Evolutionary conservation across 257 asterid species (phyloP), one percentile per base, ranked within the genome.

Genomic region (Przewalskia tangutica): DNA sequence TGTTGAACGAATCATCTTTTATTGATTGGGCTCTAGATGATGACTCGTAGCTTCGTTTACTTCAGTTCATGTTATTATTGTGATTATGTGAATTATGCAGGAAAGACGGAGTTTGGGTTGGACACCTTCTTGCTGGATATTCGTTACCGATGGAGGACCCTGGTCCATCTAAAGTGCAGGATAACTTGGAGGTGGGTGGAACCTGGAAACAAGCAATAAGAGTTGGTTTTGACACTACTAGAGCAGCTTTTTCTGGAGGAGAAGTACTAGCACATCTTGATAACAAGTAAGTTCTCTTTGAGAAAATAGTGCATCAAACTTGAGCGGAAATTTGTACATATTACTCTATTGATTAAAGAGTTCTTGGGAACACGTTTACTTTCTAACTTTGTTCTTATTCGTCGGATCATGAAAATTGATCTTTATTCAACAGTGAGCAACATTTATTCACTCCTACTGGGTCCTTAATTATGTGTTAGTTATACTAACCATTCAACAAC

Each of bases 121-220:
- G 90, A 63, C 88, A 87, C 77, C 83, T 87, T 3, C 80, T 87
- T 38, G 84, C 88, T 17, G 88, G 90, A 53, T 85, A 87, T 79
- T 87, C 88, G n/a, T 79, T 87, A 66, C 87, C 82, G 18, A 85
- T 87, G 90, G 85, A 85, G n/a, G 87, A 85, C 77, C 90, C 85
- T 12, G 80, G 83, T 63, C 82, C 53, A 17, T 32, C 56, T 23
- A 81, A 85, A 75, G 44, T 27, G n/a, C 79, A 79, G 20, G 68
- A 53, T 56, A 81, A 73, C 32, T 60, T 42, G 27, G 82, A 81
- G 23, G 79, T 83, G 23, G 82, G 82, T 17, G 90, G 90, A 65
- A 81, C 87, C 18, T 85, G 87, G 90, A 82, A 81, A 81, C 60
- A 78, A 83, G 87, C 88, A 55, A 87, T 83, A 79, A 83, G 68